A percentile compares a stretch with the other conserved stretches of the same genome.
Evolutionary conservation across 495 filamentous ascomycete genomes (phyloP).

Genomic region (Annulohypoxylon moriforme): DNA sequence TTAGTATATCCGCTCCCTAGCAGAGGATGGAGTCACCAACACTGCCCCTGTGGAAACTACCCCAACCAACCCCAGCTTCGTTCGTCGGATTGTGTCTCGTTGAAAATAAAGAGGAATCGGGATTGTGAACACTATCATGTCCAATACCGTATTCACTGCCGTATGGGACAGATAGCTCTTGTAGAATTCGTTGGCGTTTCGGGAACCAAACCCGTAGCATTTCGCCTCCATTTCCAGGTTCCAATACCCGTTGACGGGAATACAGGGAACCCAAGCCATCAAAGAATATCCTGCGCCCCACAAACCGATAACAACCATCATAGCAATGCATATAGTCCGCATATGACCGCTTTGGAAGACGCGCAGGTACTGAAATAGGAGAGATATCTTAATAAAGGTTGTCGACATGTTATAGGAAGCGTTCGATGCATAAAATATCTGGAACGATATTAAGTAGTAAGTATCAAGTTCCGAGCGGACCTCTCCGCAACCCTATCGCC

Average conservation of each 20-base stretch:
- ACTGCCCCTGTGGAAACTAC: constrained; percentile 42
- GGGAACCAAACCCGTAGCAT: constrained; percentile 48
- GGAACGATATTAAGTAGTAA: background rate
- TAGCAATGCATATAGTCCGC: constrained; percentile 38
- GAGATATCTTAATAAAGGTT: constrained; percentile 49
- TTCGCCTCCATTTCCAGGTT: constrained; percentile 29
- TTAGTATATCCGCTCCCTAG: constrained; percentile 17
- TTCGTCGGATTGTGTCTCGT: constrained; percentile 33
- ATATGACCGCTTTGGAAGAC: constrained; percentile 40
- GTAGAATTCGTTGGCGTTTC: constrained; percentile 39
- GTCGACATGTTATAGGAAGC: constrained; percentile 38
- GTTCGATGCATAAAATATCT: constrained; percentile 45
- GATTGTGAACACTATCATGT: constrained; percentile 43
- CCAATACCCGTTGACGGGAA: constrained; percentile 44
- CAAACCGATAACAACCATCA: constrained; percentile 36
- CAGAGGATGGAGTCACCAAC: constrained; percentile 13
- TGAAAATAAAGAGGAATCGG: constrained; percentile 48
- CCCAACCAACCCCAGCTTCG: constrained; percentile 40
- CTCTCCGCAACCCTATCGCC: no score
- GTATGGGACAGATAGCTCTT: constrained; percentile 43
- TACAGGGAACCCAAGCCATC: constrained; percentile 43
- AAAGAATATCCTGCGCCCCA: constrained; percentile 44
- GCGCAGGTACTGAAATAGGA: constrained; percentile 49
- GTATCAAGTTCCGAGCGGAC: background rate
- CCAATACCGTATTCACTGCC: constrained; percentile 44